Evolutionary conservation across 805 yeast species (phyloP), one percentile per base, ranked within the genome.

Genomic region (Candida hispaniensis): DNA sequence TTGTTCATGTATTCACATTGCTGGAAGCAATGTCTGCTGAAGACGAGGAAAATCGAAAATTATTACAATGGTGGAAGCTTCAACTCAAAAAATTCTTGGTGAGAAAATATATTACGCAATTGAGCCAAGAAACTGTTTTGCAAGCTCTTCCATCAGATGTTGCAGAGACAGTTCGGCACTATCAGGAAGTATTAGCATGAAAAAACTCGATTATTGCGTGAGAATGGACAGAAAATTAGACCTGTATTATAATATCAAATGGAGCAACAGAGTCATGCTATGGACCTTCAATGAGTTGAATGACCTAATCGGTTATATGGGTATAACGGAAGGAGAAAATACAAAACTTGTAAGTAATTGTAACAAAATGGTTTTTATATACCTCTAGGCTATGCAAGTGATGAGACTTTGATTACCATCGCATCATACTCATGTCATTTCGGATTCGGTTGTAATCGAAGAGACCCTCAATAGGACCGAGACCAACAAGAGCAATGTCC

Each of bases 401-500:
- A n/a, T n/a, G n/a, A n/a, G n/a, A n/a, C n/a, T 26, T 17, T 14
- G 38, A 19, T 45, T 51, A 55, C 58, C 57, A 55, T 41, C 60
- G 48, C 54, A 52, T 52, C 57, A 53, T 54, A 50, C 56, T 52
- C 61, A 59, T 61, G 48, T 58, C 62, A 46, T 60, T 56, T 46
- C 74, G 66, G 41, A 86, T 67, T 29, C 79, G 71, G 26, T 61
- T 51, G 52, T 78, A 75, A 15, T 75, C 64, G 16, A 94, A 91
- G 40, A 86, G 67, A 5, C 78, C 66, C 35, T 63, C 62, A 32
- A 79, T 75, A 44, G 82, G 77, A 22, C 98, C 98, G 32, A 86
- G 61, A 3, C 94, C 94, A n/a, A 94, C 91, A 40, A 88, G 61
- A 16, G 95, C 91, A 21, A 86, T 64, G 17, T 91, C 94, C 54